Evolutionary conservation across 2,329 filamentous ascomycete genomes (phyloP), one percentile per base, ranked within the genome.

Genomic region (Xylariaceae sp.): DNA sequence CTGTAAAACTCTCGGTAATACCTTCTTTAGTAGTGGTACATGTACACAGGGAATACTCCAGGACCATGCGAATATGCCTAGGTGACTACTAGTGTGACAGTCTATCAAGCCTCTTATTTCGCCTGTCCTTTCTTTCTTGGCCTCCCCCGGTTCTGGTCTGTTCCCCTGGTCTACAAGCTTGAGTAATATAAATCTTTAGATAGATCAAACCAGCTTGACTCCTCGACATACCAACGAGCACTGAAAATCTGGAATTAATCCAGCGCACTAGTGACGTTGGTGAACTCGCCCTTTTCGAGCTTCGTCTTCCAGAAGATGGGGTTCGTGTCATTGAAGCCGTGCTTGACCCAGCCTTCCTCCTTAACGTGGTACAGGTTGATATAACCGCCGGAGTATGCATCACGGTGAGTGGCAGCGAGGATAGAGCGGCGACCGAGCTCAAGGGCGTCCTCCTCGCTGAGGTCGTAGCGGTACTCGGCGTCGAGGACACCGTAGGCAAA

Each of bases 241-340:
- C 3, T 20, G 16, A 20, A 8, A 24, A 9, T 11, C 21, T 3
- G 6, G 6, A 15, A 33, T 55, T 65, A 68, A n/a, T 82, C 82
- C 70, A 95, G 73, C 68, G 86, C 78, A 67, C 88, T 90, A 53
- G 91, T 95, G 48, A 97, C 92, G 73, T 97, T 97, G 61, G 88
- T 93, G 75, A 99, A 99, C 80, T 99, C 94, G 74, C 92, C 92
- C 85, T 96, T 96, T 74, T 96, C 89, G 70, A 99, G 77, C 86
- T 99, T 99, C 43, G 92, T 97, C 82, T 96, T 89, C 94, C 94
- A 99, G 87, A 99, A 99, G 72, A 97, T 96, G 37, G 93, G 93
- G 81, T 97, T 97, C 66, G 93, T 97, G 75, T 99, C 94, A 70
- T 81, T 92, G 83, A 99, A 99, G 59, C 94, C 94, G 72, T 97